Base-by-base conservation (phyloP, 805 yeast species). In the Kodamaea hsintzibuensis region DNA sequence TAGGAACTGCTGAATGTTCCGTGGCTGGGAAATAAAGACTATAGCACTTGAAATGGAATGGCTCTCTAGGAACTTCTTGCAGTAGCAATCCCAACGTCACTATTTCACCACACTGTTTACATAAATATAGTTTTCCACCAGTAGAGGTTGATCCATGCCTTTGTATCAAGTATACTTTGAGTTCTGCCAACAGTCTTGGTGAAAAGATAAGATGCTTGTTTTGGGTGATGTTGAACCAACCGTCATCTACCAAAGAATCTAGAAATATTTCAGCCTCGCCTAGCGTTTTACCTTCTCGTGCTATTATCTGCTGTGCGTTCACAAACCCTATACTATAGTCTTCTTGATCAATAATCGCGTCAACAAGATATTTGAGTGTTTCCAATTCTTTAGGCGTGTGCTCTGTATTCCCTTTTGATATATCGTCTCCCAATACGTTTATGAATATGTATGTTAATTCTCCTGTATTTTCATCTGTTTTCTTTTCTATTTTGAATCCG, bases 41-140 rank as follows among this genome's bases (percentile, higher is more conserved):
- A 42, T 69, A 70, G 62, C 90, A 85, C 35, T 65, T 67, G 45
- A 63, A 63, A 63, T 85, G 90, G 60, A 82, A 81, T 0, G 60
- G 58, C 13, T 40, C 25, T 18, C 17, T 14, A 3, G 35, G 38
- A 33, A 46, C 19, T 8, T 49, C 58, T 30, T 68, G 66, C 0
- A 62, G 55, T 58, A 83, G 17, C 17, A 51, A 78, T 0, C 91
- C 91, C 37, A 77, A 55, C 0, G 88, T 84, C 2, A 82, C 79
- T 5, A 84, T 67, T 30, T 77, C 81, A 25, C 69, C 66, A 64
- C 90, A 85, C 13, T 80, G 83, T 27, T 57, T 51, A 60, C 91
- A 85, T 19, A 62, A 16, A 10, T 73, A 64, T 1, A 82, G 60
- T 16, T 74, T 69, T 1, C 82, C 84, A 22, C 62, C 63, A 3